Evolutionary conservation across 1,284 basidiomycete species (phyloP), one percentile per base, ranked within the genome.

Genomic region (Irpex sp.): DNA sequence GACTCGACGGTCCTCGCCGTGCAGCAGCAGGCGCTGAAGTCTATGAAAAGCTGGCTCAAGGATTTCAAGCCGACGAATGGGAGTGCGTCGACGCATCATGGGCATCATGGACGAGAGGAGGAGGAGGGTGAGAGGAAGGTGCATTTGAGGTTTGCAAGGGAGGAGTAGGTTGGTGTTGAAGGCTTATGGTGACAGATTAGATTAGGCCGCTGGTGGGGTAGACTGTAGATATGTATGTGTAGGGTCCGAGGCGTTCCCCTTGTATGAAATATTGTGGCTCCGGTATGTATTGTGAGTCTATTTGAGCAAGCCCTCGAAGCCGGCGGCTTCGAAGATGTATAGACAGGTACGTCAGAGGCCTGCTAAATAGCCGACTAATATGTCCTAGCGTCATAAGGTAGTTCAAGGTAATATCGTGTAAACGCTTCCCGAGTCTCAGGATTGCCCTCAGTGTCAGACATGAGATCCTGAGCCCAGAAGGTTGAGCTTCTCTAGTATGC

Each of bases 1-100:
- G 86, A 89, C 63, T 60, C 77, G 21, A 84, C 82, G 1, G 76
- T 90, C 33, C 68, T 71, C 5, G 74, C 74, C 0, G 85, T 88
- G 14, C 86, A 89, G 68, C 67, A 73, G 51, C 69, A 78, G 52
- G 81, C 60, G 0, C 67, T 85, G n/a, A 66, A 68, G 33, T 69
- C 72, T 35, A 80, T 84, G 69, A 78, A 78, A 64, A 69, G 59
- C 4, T 88, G 86, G 86, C 71, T 88, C 3, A 70, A 73, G 18
- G 74, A 77, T 42, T 84, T 68, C 67, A 65, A 67, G 64, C 60
- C 60, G 4, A 52, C 19, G 1, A 28, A 28, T 52, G 19, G 49
- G 49, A 28, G 19, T 52, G 19, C 16, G 49, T 0, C 42, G 42
- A 1, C 42, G 42, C 42, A 45, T 45, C 42, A 45, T 16, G 16